Conservation (phyloP, 345 rosid genomes). For the Pugionium cornutum region DNA sequence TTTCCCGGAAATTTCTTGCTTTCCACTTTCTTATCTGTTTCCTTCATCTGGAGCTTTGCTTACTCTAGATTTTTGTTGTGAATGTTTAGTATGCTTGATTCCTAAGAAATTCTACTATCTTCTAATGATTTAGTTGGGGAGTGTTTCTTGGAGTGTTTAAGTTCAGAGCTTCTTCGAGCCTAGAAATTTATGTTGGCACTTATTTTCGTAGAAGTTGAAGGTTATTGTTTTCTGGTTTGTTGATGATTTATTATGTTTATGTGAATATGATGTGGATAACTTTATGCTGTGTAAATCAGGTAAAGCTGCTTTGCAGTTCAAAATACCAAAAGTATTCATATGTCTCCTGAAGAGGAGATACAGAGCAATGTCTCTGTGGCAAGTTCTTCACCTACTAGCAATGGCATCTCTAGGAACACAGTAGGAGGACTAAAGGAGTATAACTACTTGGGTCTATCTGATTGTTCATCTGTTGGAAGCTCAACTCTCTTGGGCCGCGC, state of each 20-base stretch:
- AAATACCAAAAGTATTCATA: no score
- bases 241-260: no score
- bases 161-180: no score
- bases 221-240: not conserved
- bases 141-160: no score
- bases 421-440: constrained; percentile 53
- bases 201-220: not conserved
- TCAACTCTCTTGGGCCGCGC: constrained; percentile 54
- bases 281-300: constrained; percentile 4
- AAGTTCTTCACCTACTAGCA: constrained; percentile 49
- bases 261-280: no score
- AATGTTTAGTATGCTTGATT: not conserved
- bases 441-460: constrained; percentile 78
- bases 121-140: not conserved
- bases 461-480: constrained; percentile 82
- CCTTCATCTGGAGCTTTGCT: constrained; percentile 15
- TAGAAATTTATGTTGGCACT: not conserved
- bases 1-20: no score
- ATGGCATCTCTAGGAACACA: constrained; percentile 31
- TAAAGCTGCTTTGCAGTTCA: constrained; percentile 18
- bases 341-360: no score
- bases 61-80: not conserved
- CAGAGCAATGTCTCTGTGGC: constrained; percentile 49
- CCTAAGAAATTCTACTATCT: not conserved
- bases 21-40: no score